Conservation (phyloP, 352 stramenopile species). For the Phytopythium litorale region DNA sequence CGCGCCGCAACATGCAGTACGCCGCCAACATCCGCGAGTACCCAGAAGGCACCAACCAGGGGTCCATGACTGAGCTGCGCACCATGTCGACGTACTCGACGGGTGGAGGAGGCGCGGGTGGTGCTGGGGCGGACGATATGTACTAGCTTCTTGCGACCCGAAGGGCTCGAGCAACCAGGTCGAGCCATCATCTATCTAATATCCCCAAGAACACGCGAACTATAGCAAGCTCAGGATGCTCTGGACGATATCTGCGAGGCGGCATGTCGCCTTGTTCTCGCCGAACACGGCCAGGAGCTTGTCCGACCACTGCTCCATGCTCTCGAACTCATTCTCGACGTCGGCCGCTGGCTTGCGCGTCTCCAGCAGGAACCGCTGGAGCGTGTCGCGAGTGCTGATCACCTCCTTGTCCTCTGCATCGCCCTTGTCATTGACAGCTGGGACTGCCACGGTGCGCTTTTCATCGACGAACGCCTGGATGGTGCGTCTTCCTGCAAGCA, state of each 20-base stretch:
- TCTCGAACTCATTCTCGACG: conserved; percentile 61
- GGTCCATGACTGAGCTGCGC: conserved; percentile 41
- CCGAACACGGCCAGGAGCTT: conserved; percentile 62
- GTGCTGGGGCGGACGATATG: conserved; percentile 29
- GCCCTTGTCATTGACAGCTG: neutral
- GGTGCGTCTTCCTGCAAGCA: conserved; percentile 37
- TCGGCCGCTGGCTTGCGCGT: conserved; percentile 28
- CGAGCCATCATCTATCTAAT: neutral
- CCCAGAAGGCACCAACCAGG: conserved; percentile 34
- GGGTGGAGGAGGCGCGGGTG: conserved; percentile 14
- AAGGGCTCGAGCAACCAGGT: neutral
- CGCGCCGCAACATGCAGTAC: conserved; percentile 80
- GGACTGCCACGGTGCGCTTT: conserved; percentile 8
- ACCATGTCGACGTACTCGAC: conserved; percentile 54
- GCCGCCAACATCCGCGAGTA: conserved; percentile 89
- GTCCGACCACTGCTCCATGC: conserved; percentile 53
- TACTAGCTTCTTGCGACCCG: conserved; percentile 19
- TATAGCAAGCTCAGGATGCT: conserved; percentile 31
- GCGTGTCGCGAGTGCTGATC: conserved; percentile 29
- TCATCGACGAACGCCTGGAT: conserved; percentile 50
- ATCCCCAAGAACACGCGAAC: conserved; percentile 5
- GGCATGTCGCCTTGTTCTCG: conserved; percentile 62
- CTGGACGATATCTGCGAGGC: conserved; percentile 47
- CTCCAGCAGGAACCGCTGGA: conserved; percentile 50
- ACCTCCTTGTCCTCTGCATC: conserved; percentile 27